phyloP scores from a whole-genome alignment of 2,329 filamentous ascomycete genomes.

The Fusarium dimerum region DNA sequence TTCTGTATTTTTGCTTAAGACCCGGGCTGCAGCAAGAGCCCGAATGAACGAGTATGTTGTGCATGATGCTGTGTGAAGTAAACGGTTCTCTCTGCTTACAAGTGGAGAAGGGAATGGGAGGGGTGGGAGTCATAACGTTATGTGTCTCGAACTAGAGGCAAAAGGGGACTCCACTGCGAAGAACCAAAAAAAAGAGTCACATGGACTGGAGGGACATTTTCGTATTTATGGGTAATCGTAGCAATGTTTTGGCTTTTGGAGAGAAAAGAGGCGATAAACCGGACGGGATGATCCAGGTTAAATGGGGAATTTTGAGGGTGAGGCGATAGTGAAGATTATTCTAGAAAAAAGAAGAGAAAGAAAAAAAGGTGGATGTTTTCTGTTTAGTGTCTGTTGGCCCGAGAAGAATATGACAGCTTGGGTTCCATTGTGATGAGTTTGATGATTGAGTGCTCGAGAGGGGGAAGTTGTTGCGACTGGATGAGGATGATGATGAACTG shows the following conservation, averaged over 20 bases:
- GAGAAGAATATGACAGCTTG: neutral
- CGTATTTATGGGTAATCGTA: neutral
- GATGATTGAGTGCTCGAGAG: no score
- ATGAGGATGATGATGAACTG: no score
- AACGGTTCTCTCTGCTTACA: slow-evolving; percentile 3
- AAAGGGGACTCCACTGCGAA: slow-evolving; percentile 16
- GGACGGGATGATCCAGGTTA: neutral
- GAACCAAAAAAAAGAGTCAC: no score
- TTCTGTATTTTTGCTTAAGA: no score
- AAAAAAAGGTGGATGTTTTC: neutral
- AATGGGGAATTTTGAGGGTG: neutral
- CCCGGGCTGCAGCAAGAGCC: no score
- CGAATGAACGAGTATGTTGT: neutral
- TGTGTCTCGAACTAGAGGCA: slow-evolving; percentile 15
- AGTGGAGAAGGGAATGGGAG: slow-evolving; percentile 8
- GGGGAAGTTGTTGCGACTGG: no score
- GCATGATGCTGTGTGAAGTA: neutral
- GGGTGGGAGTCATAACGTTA: slow-evolving; percentile 1
- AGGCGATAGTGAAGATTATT: neutral
- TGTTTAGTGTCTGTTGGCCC: neutral
- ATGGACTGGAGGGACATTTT: neutral
- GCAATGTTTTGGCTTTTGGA: neutral
- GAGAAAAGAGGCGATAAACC: neutral
- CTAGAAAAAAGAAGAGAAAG: neutral
- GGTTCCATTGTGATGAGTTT: neutral